A percentile compares a stretch with the other conserved stretches of the same genome.
Conservation (phyloP, 75 land plant species). For the Isoetes taiwanensis region DNA sequence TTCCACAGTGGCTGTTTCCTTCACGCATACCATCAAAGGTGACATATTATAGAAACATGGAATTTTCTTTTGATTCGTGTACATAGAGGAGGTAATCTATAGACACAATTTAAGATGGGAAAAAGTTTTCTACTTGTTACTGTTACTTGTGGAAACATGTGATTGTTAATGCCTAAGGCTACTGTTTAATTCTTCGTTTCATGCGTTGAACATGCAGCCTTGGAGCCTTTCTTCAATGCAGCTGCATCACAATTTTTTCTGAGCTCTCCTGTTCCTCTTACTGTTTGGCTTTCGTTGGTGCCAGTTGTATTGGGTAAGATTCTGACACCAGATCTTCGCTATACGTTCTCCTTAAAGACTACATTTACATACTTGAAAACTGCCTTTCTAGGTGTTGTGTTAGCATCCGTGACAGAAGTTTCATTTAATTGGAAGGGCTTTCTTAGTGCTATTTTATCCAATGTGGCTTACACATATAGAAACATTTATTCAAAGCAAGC, state of each 20-base stretch:
- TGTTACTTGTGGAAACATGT: too few species aligned
- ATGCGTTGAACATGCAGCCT: too few species aligned
- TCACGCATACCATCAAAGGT: conserved; percentile 2
- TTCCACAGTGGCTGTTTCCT: conserved; percentile 1
- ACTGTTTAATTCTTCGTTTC: too few species aligned
- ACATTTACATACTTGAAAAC: neutral
- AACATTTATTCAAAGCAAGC: neutral
- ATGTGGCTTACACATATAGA: conserved; percentile 3
- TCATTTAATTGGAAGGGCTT: conserved; percentile 6
- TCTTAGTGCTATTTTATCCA: conserved; percentile 2
- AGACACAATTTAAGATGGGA: neutral
- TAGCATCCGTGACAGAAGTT: neutral
- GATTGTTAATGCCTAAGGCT: too few species aligned
- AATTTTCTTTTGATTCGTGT: neutral
- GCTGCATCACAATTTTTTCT: conserved; percentile 1
- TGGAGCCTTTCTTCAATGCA: conserved; percentile 6
- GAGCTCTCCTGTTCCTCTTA: neutral
- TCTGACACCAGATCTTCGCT: neutral
- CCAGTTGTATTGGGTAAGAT: neutral
- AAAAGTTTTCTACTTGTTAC: neutral
- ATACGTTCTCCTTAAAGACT: neutral
- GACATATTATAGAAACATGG: too few species aligned
- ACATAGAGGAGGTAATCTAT: neutral
- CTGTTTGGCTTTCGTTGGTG: neutral
- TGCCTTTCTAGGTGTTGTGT: neutral